These are phyloP conservation scores for Durotheca rogersii DNA, from an alignment of 495 filamentous ascomycete species.

Conservation along the genomic window DNA sequence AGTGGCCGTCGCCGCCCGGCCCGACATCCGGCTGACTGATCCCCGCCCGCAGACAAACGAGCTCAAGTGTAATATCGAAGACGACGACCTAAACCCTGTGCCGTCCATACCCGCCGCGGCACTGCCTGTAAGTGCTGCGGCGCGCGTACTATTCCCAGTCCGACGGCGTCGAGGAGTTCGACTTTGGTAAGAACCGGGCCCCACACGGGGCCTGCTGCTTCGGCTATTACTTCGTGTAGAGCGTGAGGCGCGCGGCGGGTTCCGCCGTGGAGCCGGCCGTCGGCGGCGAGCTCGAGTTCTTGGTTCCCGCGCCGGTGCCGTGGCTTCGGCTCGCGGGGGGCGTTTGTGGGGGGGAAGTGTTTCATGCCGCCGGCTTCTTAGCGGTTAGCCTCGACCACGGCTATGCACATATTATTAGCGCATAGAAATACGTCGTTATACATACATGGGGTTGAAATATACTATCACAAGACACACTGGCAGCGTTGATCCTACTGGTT, in stretches of 20 bases:
- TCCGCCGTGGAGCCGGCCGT: constrained; percentile 22
- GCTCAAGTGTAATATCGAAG: constrained; percentile 25
- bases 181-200: constrained; percentile 20
- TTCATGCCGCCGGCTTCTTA: constrained; percentile 6
- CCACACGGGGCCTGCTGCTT: constrained; percentile 26
- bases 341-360: constrained; percentile 14
- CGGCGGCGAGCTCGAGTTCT: constrained; percentile 10
- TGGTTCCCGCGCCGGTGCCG: constrained; percentile 23
- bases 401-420: too few species aligned
- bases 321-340: constrained; percentile 16
- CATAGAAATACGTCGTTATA: too few species aligned
- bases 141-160: constrained; percentile 23
- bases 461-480: too few species aligned
- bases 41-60: too few species aligned
- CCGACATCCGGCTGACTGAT: too few species aligned
- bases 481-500: too few species aligned
- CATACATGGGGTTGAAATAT: too few species aligned
- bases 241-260: constrained; percentile 24
- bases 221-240: constrained; percentile 24
- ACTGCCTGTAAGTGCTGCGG: constrained; percentile 28
- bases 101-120: constrained; percentile 21
- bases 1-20: too few species aligned
- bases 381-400: constrained; percentile 2
- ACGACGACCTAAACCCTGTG: constrained; percentile 1
- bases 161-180: constrained; percentile 19